phyloP scores from a whole-genome alignment of 768 basidiomycete species.

The Dictyophora rubrovolvata region DNA sequence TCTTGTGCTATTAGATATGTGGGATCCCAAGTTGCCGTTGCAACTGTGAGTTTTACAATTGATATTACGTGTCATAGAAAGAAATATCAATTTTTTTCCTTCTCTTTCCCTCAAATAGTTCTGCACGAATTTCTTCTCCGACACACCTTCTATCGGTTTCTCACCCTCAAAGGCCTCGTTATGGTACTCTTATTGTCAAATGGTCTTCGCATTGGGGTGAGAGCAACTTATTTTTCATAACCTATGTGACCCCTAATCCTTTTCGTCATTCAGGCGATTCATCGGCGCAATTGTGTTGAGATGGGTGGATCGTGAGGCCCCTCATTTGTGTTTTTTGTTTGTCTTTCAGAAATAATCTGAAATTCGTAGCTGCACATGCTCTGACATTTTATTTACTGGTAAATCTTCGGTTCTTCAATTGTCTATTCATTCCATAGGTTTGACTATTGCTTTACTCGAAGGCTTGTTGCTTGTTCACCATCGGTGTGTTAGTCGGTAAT shows the following conservation, averaged over 20 bases:
- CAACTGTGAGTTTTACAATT: slow-evolving; percentile 15
- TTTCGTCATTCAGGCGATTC: slow-evolving; percentile 29
- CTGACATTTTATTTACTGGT: slow-evolving; percentile 7
- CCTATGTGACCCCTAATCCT: not conserved
- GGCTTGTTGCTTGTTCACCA: slow-evolving; percentile 43
- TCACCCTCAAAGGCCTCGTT: slow-evolving; percentile 43
- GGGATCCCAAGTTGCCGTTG: slow-evolving; percentile 59
- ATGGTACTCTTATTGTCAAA: slow-evolving; percentile 62
- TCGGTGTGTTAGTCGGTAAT: slow-evolving; percentile 39
- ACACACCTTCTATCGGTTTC: slow-evolving; percentile 45
- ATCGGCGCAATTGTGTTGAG: slow-evolving; percentile 50
- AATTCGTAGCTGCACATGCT: slow-evolving; percentile 4
- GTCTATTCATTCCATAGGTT: not conserved
- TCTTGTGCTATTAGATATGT: slow-evolving; percentile 17
- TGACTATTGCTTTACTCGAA: slow-evolving; percentile 38
- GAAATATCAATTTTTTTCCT: not conserved
- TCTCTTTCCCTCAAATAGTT: slow-evolving; percentile 35
- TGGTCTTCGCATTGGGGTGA: slow-evolving; percentile 55
- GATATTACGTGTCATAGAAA: slow-evolving; percentile 4
- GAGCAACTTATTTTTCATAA: slow-evolving; percentile 7
- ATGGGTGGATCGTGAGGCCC: slow-evolving; percentile 52
- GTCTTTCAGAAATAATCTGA: not conserved
- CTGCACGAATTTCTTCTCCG: slow-evolving; percentile 61
- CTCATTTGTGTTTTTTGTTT: not conserved
- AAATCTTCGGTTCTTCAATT: not conserved